phyloP scores from a whole-genome alignment of 2,329 filamentous ascomycete genomes.

The Stagonosporopsis chrysanthemi region DNA sequence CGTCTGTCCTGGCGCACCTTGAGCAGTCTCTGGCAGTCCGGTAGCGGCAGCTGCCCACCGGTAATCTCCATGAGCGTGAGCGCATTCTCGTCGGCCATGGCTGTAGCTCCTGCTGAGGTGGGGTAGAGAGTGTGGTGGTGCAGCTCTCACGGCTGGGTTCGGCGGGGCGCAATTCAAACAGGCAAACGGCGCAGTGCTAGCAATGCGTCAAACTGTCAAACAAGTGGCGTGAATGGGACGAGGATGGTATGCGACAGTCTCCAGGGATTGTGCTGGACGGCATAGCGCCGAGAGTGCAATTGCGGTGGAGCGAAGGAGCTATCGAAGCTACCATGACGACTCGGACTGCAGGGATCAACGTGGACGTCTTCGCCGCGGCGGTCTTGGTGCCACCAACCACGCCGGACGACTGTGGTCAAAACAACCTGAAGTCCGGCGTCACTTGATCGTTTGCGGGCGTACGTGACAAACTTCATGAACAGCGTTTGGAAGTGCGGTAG shows the following conservation, averaged over 20 bases:
- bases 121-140: not conserved
- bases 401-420: not conserved
- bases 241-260: not conserved
- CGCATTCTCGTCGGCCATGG: constrained; percentile 9
- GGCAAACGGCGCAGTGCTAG: constrained; percentile 9
- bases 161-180: constrained; percentile 3
- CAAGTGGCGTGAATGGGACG: not conserved
- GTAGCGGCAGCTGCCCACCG: constrained; percentile 4
- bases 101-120: not conserved
- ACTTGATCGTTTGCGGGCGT: too few species aligned
- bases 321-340: constrained; percentile 26
- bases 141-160: not conserved
- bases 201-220: not conserved
- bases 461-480: not conserved
- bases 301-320: constrained; percentile 23
- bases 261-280: not conserved
- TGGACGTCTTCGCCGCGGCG: constrained; percentile 9
- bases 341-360: not conserved
- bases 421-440: not conserved
- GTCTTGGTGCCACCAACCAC: constrained; percentile 1
- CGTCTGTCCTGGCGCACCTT: constrained; percentile 8
- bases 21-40: constrained; percentile 20
- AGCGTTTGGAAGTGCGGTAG: too few species aligned
- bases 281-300: constrained; percentile 25
- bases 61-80: constrained; percentile 17